Base-by-base conservation (phyloP, 1,284 basidiomycete species). In the Phenoliferia sp. region DNA sequence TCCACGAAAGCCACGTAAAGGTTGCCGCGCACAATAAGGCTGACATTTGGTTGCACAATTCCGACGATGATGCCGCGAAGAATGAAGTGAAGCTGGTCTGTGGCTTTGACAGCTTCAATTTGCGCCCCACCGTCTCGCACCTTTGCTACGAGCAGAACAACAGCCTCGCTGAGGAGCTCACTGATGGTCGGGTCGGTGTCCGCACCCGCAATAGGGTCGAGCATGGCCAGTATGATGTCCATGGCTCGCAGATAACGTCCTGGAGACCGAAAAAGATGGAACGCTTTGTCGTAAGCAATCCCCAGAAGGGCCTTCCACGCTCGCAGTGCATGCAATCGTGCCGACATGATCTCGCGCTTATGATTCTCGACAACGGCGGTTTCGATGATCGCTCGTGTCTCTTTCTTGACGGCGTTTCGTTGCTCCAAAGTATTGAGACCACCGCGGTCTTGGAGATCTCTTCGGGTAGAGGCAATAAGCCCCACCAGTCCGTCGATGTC, bases 11-110 rank as follows among this genome's bases (percentile, higher is more conserved):
- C 84, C 9, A 92, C 90, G 78, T 96, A 98, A n/a, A 98, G 82
- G 78, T 98, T 97, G 16, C 94, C 94, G n/a, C 94, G 87, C n/a
- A 94, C 88, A 60, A 90, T 82, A 74, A 94, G 91, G n/a, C 88
- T 85, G 5, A 87, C 88, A 65, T 88, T 90, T 63, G 86, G 88
- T 68, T 90, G 86, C 62, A 90, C 77, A 61, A 94, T 84, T 54
- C 88, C 90, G 67, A 92, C 88, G 65, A 96, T 77, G 32, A 94
- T 82, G 69, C 84, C 87, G 36, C 87, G 86, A n/a, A 97, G 83
- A 39, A 94, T 86, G 1, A 85, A 80, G 64, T 87, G 85, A 9
- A 98, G 80, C n/a, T 68, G 19, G 57, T 71, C 66, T 54, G 66
- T 60, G 16, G 63, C 63, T 10, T 72, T 67, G 44, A 65, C 64